Evolutionary conservation across 129 eudicot genomes (phyloP), one percentile per base, ranked within the genome.

Genomic region (Ambrosia trifida): DNA sequence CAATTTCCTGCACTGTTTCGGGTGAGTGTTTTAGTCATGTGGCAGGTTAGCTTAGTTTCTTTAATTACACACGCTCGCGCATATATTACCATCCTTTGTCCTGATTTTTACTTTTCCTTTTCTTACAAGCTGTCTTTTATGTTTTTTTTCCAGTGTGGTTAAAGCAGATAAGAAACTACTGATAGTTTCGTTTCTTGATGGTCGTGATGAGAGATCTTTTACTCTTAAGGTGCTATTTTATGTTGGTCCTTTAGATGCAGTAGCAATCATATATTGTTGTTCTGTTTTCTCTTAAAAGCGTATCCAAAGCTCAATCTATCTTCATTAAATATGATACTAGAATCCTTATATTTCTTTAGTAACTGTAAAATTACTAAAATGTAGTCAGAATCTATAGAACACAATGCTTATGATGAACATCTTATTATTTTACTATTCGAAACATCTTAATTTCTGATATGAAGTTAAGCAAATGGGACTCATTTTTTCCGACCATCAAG

Each of bases 201-300:
- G 96, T 62, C 91, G 90, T 66, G 97, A 89, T 77, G 98, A 97
- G 71, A 85, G 96, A 84, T 80, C 91, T 51, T 84, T 94, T 80
- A 94, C 97, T 38, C 97, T 94, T 56, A 94, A 94, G 98, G 98
- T 94, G 77, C 66, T 73, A 40, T 70, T 60, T 51, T 41, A 4
- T 13, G 40, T 3, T 3, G 36, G 30, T n/a, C 5, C 17, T 47
- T 9, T 14, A 7, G 2, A 65, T 4, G 38, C 45, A 8, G 16
- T 60, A 69, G 38, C 64, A 59, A 4, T 54, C 20, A 18, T 64
- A 64, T 33, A 20, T 54, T 44, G 38, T 54, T 14, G 12, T 43
- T 54, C 24, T 54, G 61, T 76, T 57, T 67, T 57, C 12, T 57
- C 51, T 57, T 54, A 44, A 59, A 19, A 44, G 9, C 36, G 3